Evolutionary conservation across 768 basidiomycete genomes (phyloP), one percentile per base, ranked within the genome.

Genomic region (Suillus subaureus): DNA sequence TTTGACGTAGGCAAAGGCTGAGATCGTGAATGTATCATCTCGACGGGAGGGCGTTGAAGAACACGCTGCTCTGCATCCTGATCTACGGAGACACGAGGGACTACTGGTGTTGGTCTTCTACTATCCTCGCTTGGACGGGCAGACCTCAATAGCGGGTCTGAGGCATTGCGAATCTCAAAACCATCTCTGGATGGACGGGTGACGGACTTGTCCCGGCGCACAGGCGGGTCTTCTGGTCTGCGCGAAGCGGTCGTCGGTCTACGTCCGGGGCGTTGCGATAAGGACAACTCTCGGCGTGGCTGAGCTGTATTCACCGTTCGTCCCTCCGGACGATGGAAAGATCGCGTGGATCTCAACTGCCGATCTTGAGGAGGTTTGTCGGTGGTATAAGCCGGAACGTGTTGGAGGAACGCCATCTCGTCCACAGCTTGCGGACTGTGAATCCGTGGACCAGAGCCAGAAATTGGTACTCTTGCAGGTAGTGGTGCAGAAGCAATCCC

Each of bases 241-340:
- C 68, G 71, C 18, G 75, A 69, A 26, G 70, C 70, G 8, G 72
- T 56, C 6, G 84, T 83, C n/a, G 77, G 68, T 63, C 77, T 81
- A 47, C 82, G 77, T 51, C 73, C 74, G 51, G 81, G 64, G 56
- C 71, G 72, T 47, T 74, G 74, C 43, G 76, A 74, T 12, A 72
- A 66, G 16, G 57, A 58, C 63, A 67, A 66, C 49, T 81, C 80
- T 4, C 57, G 51, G 35, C 80, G 78, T 31, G 79, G 61, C 11
- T 80, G 77, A 26, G 73, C 72, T n/a, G 73, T 64, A 45, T 83
- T 82, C 2, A 71, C 63, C 18, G 77, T 65, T 40, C 78, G 74
- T 55, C 75, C 71, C 55, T 81, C 76, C 11, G 81, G 73, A 40
- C 82, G 85, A 70, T 87, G 89, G 79, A 92, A 89, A 9, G 91